Conservation (phyloP, 208 protist species). For the Leishmania lainsoni region DNA sequence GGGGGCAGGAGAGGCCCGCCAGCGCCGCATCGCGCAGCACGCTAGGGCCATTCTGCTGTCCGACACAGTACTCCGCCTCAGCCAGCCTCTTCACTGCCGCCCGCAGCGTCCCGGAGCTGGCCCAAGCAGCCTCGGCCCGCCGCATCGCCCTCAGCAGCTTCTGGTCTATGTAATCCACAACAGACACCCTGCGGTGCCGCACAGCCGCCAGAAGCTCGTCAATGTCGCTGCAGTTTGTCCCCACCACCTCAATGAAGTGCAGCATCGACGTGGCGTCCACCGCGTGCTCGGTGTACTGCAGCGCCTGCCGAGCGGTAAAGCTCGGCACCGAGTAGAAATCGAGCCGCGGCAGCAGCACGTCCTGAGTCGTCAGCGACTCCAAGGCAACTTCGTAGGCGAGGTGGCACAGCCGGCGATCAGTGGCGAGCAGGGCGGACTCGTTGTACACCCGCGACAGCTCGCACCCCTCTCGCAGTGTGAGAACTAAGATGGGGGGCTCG, state of each 20-base stretch:
- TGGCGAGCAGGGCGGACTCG: slow-evolving; percentile 69
- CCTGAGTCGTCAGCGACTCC: too few relatives aligned
- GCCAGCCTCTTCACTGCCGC: neutral
- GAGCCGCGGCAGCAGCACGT: too few relatives aligned
- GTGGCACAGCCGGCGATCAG: slow-evolving; percentile 62
- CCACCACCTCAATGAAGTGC: too few relatives aligned
- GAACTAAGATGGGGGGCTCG: slow-evolving; percentile 69
- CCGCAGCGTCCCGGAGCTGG: too few relatives aligned
- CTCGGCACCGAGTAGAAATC: too few relatives aligned
- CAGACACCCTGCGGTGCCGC: slow-evolving; percentile 51
- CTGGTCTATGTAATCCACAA: slow-evolving; percentile 63
- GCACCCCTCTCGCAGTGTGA: slow-evolving; percentile 78
- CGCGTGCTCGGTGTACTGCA: too few relatives aligned
- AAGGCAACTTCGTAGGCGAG: too few relatives aligned
- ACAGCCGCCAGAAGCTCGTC: too few relatives aligned
- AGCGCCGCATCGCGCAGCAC: slow-evolving; percentile 32
- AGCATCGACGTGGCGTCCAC: too few relatives aligned
- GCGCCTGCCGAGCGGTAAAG: too few relatives aligned
- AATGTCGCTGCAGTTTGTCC: too few relatives aligned
- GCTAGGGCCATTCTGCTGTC: slow-evolving; percentile 52
- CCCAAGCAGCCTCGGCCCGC: slow-evolving; percentile 10
- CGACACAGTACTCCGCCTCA: slow-evolving; percentile 54
- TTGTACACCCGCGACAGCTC: slow-evolving; percentile 77
- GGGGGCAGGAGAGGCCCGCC: neutral
- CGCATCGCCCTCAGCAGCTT: slow-evolving; percentile 81